Evolutionary conservation across 2,329 filamentous ascomycete species (phyloP), one percentile per base, ranked within the genome.

Genomic region (Atkinsonella hypoxylon): DNA sequence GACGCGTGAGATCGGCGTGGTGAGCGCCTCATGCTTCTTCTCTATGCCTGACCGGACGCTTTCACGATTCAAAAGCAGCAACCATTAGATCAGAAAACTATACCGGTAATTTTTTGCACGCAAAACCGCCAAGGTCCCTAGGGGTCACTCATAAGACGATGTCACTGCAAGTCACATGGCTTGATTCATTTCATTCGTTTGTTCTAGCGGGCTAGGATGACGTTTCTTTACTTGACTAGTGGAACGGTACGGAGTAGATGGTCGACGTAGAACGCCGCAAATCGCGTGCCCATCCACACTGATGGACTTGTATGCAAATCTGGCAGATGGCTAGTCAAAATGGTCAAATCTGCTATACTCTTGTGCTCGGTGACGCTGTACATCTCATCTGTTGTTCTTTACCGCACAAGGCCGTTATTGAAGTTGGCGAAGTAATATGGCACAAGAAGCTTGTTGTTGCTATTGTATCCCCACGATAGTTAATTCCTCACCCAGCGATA

Each of bases 321-420:
- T 11, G 9, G 32, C 13, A 34, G 32, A 9, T 4, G 6, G 11
- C 15, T 10, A 36, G 7, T 15, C 3, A 36, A 15, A 36, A 5
- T 3, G 44, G 3, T 18, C 10, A 39, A 13, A 38, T 20, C 5
- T 34, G 43, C 45, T 39, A 36, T 22, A 39, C 26, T 22, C 26
- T 34, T 48, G 46, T 42, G 17, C 38, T 48, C 46, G 4, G 46
- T 48, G 46, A 48, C 30, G 46, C 30, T 39, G 32, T 32, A 42
- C 46, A 41, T 17, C 40, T 48, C 32, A 44, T 49, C 26, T 38
- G 31, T 30, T 22, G 30, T 17, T 22, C 43, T 41, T 13, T 42
- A 30, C 10, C 7, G 11, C 10, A 38, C 12, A 47, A 47, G 34
- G 31, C 20, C 30, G 20, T 8, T 20, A 15, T 3, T 7, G 45